These are phyloP conservation scores for Malus fusca DNA, from an alignment of 306 rosid species.

Conservation along the genomic window DNA sequence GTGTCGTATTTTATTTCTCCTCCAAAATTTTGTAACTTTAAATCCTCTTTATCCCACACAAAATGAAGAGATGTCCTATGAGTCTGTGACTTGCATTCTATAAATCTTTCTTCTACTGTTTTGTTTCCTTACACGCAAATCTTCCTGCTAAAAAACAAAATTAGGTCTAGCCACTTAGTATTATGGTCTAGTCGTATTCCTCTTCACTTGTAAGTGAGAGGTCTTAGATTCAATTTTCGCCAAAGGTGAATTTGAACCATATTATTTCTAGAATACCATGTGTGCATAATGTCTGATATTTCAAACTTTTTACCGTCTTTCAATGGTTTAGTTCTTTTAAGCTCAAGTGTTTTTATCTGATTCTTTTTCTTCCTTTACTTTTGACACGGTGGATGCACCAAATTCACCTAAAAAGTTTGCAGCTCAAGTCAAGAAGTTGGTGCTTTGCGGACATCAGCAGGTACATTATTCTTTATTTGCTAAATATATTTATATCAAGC, in stretches of 20 bases:
- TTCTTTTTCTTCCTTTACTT: neutral
- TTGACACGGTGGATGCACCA: slow-evolving; percentile 8
- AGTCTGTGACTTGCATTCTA: neutral
- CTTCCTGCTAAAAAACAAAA: too few relatives aligned
- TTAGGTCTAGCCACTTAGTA: neutral
- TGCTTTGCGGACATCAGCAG: slow-evolving; percentile 51
- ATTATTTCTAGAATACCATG: neutral
- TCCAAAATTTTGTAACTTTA: neutral
- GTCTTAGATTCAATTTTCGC: too few relatives aligned
- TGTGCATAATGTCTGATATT: neutral
- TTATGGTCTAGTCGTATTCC: too few relatives aligned
- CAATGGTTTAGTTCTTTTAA: neutral
- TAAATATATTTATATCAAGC: neutral
- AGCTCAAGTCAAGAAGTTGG: slow-evolving; percentile 49
- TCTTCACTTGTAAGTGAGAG: too few relatives aligned
- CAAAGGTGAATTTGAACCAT: too few relatives aligned
- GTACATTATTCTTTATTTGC: slow-evolving; percentile 21
- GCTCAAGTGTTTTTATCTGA: neutral
- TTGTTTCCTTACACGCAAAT: too few relatives aligned
- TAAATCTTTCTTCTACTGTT: too few relatives aligned
- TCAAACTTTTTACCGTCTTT: neutral
- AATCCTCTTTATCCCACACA: neutral
- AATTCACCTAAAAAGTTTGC: slow-evolving; percentile 35
- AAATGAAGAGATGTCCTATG: neutral
- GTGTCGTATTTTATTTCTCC: neutral